Base-by-base conservation (phyloP, 495 filamentous ascomycete genomes). In the Daldinia decipiens region DNA sequence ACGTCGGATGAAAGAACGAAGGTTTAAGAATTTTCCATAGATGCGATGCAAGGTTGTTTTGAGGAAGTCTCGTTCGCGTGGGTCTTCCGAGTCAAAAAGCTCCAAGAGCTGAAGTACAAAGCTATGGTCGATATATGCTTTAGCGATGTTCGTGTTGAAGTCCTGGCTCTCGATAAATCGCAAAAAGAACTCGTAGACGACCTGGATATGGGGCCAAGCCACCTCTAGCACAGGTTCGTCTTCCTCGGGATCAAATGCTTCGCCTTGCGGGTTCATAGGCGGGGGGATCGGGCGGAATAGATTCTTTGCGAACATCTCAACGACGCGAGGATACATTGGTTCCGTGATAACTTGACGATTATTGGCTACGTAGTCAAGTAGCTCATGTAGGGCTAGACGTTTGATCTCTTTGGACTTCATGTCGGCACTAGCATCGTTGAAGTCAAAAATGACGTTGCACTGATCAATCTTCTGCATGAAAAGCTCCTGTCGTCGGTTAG, bases 351-450 rank as follows among this genome's bases (percentile, higher is more conserved):
- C 95, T 70, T 96, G 94, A 40, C 95, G 89, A 75, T 99, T 99
- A 79, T 98, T 98, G 71, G 95, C 95, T 56, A 99, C 95, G 76
- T 99, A 99, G 78, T 99, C 95, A 55, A 99, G 85, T 31, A 99
- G 86, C 76, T 99, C 95, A 75, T 99, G 95, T 45, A 99, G 87
- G 52, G 95, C 96, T 75, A 99, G 82, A 72, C 95, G 88, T 86
- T 99, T 99, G 85, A 99, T 98, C 81, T 99, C 95, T 80, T 99
- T 99, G n/a, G 95, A 97, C 79, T 98, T 98, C 95, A 98, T 98
- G 74, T 99, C 95, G 59, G 90, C 94, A 67, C 93, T 96, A 40
- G 96, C 93, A 76, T 99, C 95, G 79, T 98, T 99, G 83, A 99
- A 99, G 80, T 99, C 95, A 75, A 99, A 99, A 72, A 99, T 99